Evolutionary conservation across 2,329 filamentous ascomycete genomes (phyloP), one percentile per base, ranked within the genome.

Genomic region (Aspergillus cejpii): DNA sequence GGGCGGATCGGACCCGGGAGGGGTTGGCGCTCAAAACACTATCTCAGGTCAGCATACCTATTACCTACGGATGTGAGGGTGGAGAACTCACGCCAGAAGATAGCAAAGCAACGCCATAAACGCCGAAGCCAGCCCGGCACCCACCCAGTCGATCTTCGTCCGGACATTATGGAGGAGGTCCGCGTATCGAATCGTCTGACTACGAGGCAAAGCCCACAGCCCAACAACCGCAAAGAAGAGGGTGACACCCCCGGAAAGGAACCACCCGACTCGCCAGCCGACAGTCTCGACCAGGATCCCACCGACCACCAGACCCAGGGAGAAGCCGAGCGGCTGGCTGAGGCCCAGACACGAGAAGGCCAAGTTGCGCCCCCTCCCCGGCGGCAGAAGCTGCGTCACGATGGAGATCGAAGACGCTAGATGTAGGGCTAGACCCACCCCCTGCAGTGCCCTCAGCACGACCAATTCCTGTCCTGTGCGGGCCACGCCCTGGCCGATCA

Each of bases 221-320:
- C 65, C 65, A 4, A 69, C 44, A 1, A 63, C 50, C n/a, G 72
- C 64, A 6, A 74, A 58, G 6, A 65, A 38, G 2, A 63, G 60
- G 21, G 69, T 74, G 21, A 74, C 52, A 10, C 69, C 70, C 0
- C 72, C 72, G 17, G 65, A 62, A 3, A 75, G 62, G 49, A 77
- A 72, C 51, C 73, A 80, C 0, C 73, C 75, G 48, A 63, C 71
- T 36, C 75, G 58, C 77, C 76, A 80, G 2, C 74, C 73, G 37
- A 75, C 67, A 0, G 63, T 67, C 24, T 74, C 66, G 1, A 69
- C 62, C 26, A 79, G 67, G 2, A 80, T 59, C 3, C 59, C 60
- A 5, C 60, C 59, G 1, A 62, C 37, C 0, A 74, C 66, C 2
- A 80, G 63, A 0, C 77, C 76, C 0, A 78, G 47, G 0, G 66